Conservation (phyloP, 148 eudicot species). For the Diospyros kaki region DNA sequence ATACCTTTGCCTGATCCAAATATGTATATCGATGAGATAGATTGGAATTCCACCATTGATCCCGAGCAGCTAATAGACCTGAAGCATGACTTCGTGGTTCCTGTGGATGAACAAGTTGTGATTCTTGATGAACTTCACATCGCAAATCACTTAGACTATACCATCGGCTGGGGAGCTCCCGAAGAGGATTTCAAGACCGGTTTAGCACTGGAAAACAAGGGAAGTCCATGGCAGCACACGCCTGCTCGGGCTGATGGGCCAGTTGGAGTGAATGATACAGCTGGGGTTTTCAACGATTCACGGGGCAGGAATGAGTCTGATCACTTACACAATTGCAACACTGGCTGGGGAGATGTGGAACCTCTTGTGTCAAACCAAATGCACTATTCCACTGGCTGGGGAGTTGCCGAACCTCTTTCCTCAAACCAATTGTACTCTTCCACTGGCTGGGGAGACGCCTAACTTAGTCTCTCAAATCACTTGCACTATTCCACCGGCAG, state of each 20-base stretch:
- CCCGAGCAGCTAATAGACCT: slow-evolving; percentile 35
- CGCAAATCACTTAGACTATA: slow-evolving; percentile 21
- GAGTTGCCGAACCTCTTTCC: no score
- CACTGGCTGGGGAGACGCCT: no score
- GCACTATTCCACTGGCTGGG: no score
- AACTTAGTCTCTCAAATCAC: no score
- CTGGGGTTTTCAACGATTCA: neutral
- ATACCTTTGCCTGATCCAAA: slow-evolving; percentile 55
- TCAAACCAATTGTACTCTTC: no score
- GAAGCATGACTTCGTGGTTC: slow-evolving; percentile 24
- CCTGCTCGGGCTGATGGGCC: neutral
- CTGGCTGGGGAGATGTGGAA: no score
- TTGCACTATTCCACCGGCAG: no score
- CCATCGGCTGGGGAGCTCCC: slow-evolving; percentile 55
- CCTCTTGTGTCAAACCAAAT: no score
- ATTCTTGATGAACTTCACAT: slow-evolving; percentile 37
- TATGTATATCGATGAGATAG: slow-evolving; percentile 55
- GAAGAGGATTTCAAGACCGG: slow-evolving; percentile 26
- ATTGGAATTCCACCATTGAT: slow-evolving; percentile 52
- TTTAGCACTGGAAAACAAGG: slow-evolving; percentile 6
- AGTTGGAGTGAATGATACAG: neutral
- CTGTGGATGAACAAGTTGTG: slow-evolving; percentile 35
- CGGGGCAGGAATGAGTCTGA: no score
- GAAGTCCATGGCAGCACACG: slow-evolving; percentile 8
- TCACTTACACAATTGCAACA: no score